phyloP scores from a whole-genome alignment of 805 yeast genomes.

The Candida coleopterorum region DNA sequence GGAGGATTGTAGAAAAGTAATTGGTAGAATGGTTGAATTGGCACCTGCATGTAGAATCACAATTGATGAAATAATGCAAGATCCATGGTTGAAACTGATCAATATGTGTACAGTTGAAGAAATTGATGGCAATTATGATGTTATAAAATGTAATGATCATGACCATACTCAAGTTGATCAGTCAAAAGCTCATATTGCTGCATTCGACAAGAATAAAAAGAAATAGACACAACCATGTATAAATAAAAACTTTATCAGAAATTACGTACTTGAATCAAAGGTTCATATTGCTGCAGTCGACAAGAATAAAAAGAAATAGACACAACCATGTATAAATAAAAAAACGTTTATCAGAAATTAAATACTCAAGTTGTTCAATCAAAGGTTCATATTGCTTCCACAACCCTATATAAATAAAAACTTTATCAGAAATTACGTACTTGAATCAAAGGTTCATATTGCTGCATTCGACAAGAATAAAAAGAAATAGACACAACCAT shows the following conservation, averaged over 20 bases:
- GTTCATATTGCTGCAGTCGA: too few relatives aligned
- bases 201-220: slow-evolving; percentile 78
- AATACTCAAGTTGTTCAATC: slow-evolving; percentile 87
- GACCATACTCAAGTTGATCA: slow-evolving; percentile 87
- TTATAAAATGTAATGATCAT: slow-evolving; percentile 53
- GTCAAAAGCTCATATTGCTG: slow-evolving; percentile 92
- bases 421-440: too few relatives aligned
- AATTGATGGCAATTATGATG: slow-evolving; percentile 29
- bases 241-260: too few relatives aligned
- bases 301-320: too few relatives aligned
- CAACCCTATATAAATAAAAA: too few relatives aligned
- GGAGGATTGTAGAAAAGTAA: slow-evolving; percentile 59
- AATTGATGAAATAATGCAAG: slow-evolving; percentile 75
- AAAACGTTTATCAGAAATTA: too few relatives aligned
- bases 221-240: slow-evolving; percentile 23
- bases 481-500: slow-evolving; percentile 33
- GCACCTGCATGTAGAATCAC: slow-evolving; percentile 83
- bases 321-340: too few relatives aligned
- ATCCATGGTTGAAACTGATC: slow-evolving; percentile 61
- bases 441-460: too few relatives aligned
- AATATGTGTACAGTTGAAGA: slow-evolving; percentile 65
- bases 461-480: slow-evolving; percentile 87
- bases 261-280: too few relatives aligned
- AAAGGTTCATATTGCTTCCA: too few relatives aligned
- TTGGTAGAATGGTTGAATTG: slow-evolving; percentile 72